Evolutionary conservation across 2,329 filamentous ascomycete species (phyloP).

Genomic region (Gaeumannomyces sp.): DNA sequence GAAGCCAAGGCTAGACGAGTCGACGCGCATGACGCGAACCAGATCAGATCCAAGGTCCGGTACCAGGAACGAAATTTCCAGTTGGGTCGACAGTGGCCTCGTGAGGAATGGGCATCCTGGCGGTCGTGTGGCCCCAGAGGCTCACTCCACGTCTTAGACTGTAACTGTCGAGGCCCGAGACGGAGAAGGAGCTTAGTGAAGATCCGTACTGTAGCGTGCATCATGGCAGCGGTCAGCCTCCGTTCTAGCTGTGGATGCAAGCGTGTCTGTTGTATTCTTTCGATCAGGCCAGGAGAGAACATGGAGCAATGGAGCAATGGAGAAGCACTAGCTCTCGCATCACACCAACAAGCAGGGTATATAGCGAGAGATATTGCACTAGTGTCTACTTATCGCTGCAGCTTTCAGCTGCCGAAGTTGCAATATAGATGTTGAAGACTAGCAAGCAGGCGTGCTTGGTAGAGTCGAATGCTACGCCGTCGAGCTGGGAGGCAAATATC

Average conservation of each 20-base stretch:
- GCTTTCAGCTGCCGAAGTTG: too few relatives aligned
- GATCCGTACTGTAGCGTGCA: conserved; percentile 28
- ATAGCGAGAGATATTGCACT: not conserved
- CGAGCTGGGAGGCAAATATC: too few relatives aligned
- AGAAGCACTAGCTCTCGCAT: not conserved
- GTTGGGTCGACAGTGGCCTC: conserved; percentile 61
- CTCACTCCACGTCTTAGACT: conserved; percentile 32
- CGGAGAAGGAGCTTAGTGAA: conserved; percentile 39
- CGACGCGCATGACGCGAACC: conserved; percentile 50
- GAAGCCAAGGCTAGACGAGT: conserved; percentile 33
- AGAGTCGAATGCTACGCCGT: not conserved
- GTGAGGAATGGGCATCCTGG: conserved; percentile 55
- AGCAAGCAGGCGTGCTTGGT: too few relatives aligned
- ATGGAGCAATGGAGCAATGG: too few relatives aligned
- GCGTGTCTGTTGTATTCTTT: too few relatives aligned
- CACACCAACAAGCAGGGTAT: not conserved
- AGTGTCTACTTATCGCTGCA: not conserved
- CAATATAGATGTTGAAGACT: too few relatives aligned
- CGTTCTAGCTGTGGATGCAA: not conserved
- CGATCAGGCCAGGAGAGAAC: too few relatives aligned
- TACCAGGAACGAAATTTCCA: conserved; percentile 52
- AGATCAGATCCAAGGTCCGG: conserved; percentile 62
- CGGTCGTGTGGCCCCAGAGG: conserved; percentile 36
- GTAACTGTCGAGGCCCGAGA: conserved; percentile 32
- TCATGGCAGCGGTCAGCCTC: not conserved